Percentiles rank a stretch among this genome's conserved stretches.
Evolutionary conservation across 495 filamentous ascomycete genomes (phyloP).

Genomic region (Parathielavia hyrcaniae): DNA sequence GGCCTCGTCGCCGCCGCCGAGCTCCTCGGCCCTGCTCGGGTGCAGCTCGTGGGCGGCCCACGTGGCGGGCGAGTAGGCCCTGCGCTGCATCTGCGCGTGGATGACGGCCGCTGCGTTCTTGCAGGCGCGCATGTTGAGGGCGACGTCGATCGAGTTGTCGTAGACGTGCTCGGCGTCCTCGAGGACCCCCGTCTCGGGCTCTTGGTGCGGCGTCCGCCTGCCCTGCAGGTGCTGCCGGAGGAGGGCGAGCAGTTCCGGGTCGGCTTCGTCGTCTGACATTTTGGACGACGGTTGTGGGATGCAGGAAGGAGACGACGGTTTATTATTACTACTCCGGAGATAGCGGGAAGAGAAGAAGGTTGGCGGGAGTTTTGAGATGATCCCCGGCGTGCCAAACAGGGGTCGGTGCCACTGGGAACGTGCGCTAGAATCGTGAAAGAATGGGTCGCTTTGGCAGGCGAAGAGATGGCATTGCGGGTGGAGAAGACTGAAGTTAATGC

Average conservation of each 20-base stretch:
- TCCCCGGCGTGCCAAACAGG: background rate
- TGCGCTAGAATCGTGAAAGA: background rate
- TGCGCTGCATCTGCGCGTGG: constrained; percentile 72
- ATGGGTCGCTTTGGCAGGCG: background rate
- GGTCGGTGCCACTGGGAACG: background rate
- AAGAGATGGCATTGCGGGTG: background rate
- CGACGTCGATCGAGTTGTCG: constrained; percentile 89
- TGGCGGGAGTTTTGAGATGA: background rate
- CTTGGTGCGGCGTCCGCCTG: constrained; percentile 39
- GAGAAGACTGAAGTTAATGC: too few species aligned
- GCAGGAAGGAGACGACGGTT: background rate
- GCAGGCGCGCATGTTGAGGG: constrained; percentile 67
- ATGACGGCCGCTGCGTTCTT: constrained; percentile 76
- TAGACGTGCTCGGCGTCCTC: constrained; percentile 78
- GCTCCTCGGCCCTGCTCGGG: constrained; percentile 50
- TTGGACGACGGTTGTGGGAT: constrained; percentile 12
- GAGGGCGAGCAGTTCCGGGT: constrained; percentile 80
- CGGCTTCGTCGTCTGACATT: constrained; percentile 87
- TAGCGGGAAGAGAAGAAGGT: background rate
- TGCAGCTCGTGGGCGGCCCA: constrained; percentile 93
- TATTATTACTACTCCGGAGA: background rate
- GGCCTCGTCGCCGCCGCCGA: constrained; percentile 68
- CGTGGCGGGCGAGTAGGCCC: constrained; percentile 70
- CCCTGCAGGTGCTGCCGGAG: constrained; percentile 72
- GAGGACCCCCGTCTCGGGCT: constrained; percentile 75